Base-by-base conservation (phyloP, 768 basidiomycete genomes). In the Kwoniella botswanensis region DNA sequence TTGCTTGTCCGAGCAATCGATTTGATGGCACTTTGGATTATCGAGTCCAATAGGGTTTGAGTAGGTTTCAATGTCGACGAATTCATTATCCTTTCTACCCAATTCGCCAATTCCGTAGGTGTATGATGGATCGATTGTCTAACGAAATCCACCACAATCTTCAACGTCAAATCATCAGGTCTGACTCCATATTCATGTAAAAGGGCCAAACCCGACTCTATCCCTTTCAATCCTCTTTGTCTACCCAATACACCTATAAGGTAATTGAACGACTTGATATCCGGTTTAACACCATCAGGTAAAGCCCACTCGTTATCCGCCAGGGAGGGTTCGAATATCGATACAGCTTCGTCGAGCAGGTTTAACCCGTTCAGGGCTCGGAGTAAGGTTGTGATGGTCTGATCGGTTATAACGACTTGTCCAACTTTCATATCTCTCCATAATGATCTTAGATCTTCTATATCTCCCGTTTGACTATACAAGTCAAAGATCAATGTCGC, bases 111-210 rank as follows among this genome's bases (percentile, higher is more conserved):
- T 11, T 72, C 69, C 3, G 18, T 63, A 22, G 71, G 73, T 22
- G 18, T 58, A 54, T 53, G 52, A 15, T 35, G 42, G n/a, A 64
- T 46, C 5, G 35, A 18, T 18, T 13, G 42, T 24, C 52, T 62
- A 5, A 72, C 68, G 46, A 68, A 64, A 15, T 74, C 63, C 41
- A 78, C 64, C 35, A 78, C 53, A 46, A 73, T 63, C 26, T 60
- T 63, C 50, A 76, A 18, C 13, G 74, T 74, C 1, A 60, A 52
- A 24, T 65, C 53, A 46, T 78, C 69, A n/a, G 77, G 73, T 18
- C 22, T 15, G 15, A 72, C 60, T 12, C 50, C 41, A 21, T 29
- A n/a, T 22, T 22, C 41, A 24, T 56, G 55, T n/a, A 68, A 44
- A 13, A 68, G 43, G 7, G 53, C 26, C 21, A 68, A 43, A 15